Evolutionary conservation across 441 rosid genomes (phyloP).

Genomic region (Melastoma candidum): DNA sequence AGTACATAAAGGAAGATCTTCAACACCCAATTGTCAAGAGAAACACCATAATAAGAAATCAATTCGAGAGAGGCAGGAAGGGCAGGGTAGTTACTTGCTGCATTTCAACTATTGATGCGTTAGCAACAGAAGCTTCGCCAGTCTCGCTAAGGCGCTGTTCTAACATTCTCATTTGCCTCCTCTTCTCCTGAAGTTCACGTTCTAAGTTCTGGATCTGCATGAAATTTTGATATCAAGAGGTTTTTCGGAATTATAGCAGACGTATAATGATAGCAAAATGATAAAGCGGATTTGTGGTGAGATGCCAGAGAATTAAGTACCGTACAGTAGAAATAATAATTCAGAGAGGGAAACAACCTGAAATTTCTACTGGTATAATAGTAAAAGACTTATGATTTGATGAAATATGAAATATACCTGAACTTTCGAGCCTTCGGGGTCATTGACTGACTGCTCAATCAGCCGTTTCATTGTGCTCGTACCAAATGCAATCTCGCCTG

Average conservation of each 20-base stretch:
- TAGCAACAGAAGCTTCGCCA: constrained; percentile 87
- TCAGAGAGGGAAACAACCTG: too few species aligned
- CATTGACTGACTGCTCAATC: constrained; percentile 77
- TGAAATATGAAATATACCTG: constrained; percentile 35
- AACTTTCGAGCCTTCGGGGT: constrained; percentile 72
- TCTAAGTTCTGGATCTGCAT: constrained; percentile 78
- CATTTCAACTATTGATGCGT: constrained; percentile 87
- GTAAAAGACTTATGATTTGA: constrained; percentile 1
- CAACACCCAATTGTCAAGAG: constrained; percentile 1
- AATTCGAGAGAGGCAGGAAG: not conserved
- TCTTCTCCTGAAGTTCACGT: constrained; percentile 82
- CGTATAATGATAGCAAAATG: too few species aligned
- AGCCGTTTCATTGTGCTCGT: constrained; percentile 92
- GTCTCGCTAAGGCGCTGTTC: constrained; percentile 86
- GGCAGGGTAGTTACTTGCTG: constrained; percentile 59
- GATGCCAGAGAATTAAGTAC: too few species aligned
- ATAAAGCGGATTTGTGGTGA: too few species aligned
- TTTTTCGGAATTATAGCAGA: too few species aligned
- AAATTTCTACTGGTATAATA: not conserved
- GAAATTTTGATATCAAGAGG: too few species aligned
- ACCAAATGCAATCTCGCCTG: constrained; percentile 96
- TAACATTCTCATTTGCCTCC: constrained; percentile 70
- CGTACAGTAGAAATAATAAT: too few species aligned
- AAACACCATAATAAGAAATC: not conserved
- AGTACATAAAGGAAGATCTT: constrained; percentile 16